Evolutionary conservation across 1,284 basidiomycete species (phyloP).

Genomic region (Naganishia sp.): DNA sequence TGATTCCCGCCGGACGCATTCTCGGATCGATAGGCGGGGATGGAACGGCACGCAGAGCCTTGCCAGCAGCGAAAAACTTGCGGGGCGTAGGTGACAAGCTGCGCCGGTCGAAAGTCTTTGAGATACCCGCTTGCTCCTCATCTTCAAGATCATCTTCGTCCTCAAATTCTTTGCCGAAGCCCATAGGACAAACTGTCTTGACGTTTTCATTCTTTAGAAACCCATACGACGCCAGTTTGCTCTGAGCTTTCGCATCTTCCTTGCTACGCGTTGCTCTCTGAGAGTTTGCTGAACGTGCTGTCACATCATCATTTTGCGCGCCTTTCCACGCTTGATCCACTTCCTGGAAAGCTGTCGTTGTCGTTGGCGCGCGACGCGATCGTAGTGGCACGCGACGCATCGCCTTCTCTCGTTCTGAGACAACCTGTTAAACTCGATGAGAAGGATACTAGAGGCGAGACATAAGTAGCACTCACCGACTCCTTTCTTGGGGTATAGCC

Average conservation of each 20-base stretch:
- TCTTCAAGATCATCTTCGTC: slow-evolving; percentile 8
- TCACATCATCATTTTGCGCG: neutral
- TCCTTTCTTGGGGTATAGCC: slow-evolving; percentile 22
- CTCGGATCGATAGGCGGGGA: slow-evolving; percentile 21
- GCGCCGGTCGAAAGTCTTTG: neutral
- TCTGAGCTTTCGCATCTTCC: slow-evolving; percentile 12
- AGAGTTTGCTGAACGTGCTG: neutral
- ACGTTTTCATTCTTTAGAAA: slow-evolving; percentile 25
- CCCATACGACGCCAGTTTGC: slow-evolving; percentile 9
- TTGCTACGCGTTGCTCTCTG: neutral
- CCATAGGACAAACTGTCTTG: neutral
- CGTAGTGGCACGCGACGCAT: neutral
- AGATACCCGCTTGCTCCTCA: neutral
- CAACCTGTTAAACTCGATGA: neutral
- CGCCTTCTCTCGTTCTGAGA: slow-evolving; percentile 6
- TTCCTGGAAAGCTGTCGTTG: slow-evolving; percentile 2
- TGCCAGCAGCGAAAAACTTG: neutral
- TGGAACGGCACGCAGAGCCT: slow-evolving; percentile 9
- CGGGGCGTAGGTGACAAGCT: slow-evolving; percentile 16
- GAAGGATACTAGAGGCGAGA: neutral
- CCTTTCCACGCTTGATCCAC: slow-evolving; percentile 22
- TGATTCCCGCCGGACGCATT: slow-evolving; percentile 15
- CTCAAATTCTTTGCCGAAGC: slow-evolving; percentile 10
- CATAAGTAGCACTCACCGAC: neutral
- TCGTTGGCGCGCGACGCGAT: neutral